A percentile compares a stretch with the other conserved stretches of the same genome.
phyloP scores from a whole-genome alignment of 257 asterid species.

The Plantago major region DNA sequence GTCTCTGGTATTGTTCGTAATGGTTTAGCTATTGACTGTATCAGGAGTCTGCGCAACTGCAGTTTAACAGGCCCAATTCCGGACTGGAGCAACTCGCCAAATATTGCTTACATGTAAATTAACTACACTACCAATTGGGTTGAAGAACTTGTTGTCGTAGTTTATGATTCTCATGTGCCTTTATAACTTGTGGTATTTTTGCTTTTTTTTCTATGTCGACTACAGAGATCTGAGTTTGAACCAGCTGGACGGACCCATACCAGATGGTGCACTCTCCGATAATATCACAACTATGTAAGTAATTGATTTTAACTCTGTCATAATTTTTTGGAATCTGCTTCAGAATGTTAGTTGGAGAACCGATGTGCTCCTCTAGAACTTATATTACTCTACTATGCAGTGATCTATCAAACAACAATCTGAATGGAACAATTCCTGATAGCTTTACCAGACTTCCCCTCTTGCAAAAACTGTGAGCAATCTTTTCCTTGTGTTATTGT shows the following conservation, averaged over 20 bases:
- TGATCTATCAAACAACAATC: slow-evolving; percentile 69
- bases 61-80: slow-evolving; percentile 80
- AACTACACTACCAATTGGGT: slow-evolving; percentile 3
- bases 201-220: background rate
- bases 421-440: slow-evolving; percentile 72
- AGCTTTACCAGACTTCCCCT: slow-evolving; percentile 71
- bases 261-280: slow-evolving; percentile 50
- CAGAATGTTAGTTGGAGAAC: slow-evolving; percentile 7
- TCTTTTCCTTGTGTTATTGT: slow-evolving; percentile 12
- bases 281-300: slow-evolving; percentile 84
- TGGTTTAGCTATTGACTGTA: slow-evolving; percentile 22
- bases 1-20: slow-evolving; percentile 16
- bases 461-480: slow-evolving; percentile 77
- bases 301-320: slow-evolving; percentile 11
- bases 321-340: slow-evolving; percentile 5
- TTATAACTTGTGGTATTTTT: slow-evolving; percentile 13
- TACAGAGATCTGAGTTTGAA: slow-evolving; percentile 81
- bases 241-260: slow-evolving; percentile 73
- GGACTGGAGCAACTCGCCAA: slow-evolving; percentile 57
- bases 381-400: slow-evolving; percentile 31
- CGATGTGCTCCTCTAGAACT: slow-evolving; percentile 5
- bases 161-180: background rate
- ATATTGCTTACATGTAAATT: slow-evolving; percentile 74
- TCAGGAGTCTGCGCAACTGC: slow-evolving; percentile 99
- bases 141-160: slow-evolving; percentile 2